These are phyloP conservation scores for Solanum gandarillasii DNA, from an alignment of 257 asterid genomes.

Conservation along the genomic window DNA sequence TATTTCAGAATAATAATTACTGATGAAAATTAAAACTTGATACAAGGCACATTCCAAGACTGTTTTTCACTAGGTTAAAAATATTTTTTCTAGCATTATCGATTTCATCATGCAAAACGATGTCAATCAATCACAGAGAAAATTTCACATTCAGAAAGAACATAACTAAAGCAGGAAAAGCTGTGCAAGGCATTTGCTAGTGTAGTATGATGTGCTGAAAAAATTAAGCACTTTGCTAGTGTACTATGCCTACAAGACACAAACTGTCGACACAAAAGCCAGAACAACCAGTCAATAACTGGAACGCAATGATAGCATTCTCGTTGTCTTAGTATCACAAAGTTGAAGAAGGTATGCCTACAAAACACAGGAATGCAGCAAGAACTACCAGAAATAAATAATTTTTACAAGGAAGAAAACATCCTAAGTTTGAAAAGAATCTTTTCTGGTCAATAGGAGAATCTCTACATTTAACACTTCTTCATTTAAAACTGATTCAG, in stretches of 20 bases:
- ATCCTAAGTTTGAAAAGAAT: not conserved
- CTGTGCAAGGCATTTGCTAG: not conserved
- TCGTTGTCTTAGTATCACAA: not conserved
- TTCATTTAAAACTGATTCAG: not conserved
- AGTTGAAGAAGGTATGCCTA: not conserved
- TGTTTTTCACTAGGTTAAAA: not conserved
- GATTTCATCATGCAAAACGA: not conserved
- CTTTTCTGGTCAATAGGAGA: not conserved
- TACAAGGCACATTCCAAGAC: not conserved
- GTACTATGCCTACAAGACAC: not conserved
- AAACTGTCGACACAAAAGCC: not conserved
- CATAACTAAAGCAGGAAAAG: not conserved
- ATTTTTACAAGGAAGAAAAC: not conserved
- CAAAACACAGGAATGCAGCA: not conserved
- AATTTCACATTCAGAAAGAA: not conserved
- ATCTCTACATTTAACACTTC: not conserved
- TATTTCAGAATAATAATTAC: not conserved
- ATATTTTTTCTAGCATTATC: not conserved
- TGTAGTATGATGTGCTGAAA: not conserved
- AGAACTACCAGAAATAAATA: not conserved
- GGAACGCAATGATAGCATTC: not conserved
- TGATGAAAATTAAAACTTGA: not conserved
- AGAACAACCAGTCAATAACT: not conserved
- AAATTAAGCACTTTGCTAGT: not conserved
- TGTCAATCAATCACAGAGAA: not conserved